Evolutionary conservation across 768 basidiomycete genomes (phyloP).

Genomic region (Coprinopsis marcescibilis): DNA sequence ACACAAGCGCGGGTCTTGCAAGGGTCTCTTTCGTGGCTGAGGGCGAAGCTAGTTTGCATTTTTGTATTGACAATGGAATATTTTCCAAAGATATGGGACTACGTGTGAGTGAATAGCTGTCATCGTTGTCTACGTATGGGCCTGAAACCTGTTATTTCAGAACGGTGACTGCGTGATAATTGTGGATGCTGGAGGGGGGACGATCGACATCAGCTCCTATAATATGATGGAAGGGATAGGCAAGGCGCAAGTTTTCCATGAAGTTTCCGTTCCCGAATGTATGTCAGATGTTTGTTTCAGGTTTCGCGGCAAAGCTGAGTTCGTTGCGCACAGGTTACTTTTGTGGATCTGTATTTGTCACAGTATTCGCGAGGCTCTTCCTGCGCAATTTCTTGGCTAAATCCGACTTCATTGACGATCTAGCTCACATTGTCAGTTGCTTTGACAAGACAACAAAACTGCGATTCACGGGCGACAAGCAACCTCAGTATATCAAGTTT

Average conservation of each 20-base stretch:
- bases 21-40: constrained; percentile 46
- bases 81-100: constrained; percentile 15
- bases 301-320: not conserved
- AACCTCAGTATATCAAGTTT: constrained; percentile 38
- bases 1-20: constrained; percentile 22
- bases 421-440: constrained; percentile 29
- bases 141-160: constrained; percentile 20
- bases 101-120: not conserved
- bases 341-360: constrained; percentile 46
- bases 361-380: constrained; percentile 28
- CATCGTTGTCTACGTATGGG: not conserved
- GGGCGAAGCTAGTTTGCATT: constrained; percentile 52
- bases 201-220: constrained; percentile 54
- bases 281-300: not conserved
- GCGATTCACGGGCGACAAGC: constrained; percentile 27
- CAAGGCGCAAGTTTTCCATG: constrained; percentile 24
- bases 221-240: constrained; percentile 24
- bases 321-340: constrained; percentile 29
- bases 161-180: constrained; percentile 41
- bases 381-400: constrained; percentile 31
- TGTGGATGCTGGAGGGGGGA: constrained; percentile 60
- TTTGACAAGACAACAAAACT: constrained; percentile 43
- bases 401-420: constrained; percentile 32
- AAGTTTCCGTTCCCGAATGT: constrained; percentile 39
- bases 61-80: constrained; percentile 25